phyloP scores from a whole-genome alignment of 371 early-diverging fungal species.

The Coemansia sp. region DNA sequence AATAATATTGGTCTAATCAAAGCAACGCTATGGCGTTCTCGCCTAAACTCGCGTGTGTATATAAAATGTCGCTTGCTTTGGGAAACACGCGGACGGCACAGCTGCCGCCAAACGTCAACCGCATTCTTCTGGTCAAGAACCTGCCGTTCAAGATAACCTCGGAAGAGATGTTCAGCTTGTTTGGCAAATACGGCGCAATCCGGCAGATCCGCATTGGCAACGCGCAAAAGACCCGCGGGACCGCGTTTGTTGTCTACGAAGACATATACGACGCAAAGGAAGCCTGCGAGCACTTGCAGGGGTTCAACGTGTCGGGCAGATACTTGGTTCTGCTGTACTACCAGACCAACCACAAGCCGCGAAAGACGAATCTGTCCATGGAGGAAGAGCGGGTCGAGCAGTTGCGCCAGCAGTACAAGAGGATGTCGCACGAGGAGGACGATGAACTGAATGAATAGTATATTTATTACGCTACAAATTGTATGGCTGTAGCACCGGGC shows the following conservation, averaged over 20 bases:
- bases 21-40: background rate
- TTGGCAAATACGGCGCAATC: constrained; percentile 96
- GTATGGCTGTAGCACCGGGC: constrained; percentile 22
- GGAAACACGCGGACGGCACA: constrained; percentile 59
- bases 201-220: constrained; percentile 92
- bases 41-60: background rate
- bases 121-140: constrained; percentile 88
- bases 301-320: constrained; percentile 94
- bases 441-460: background rate
- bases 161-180: constrained; percentile 95
- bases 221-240: constrained; percentile 84
- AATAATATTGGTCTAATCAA: background rate
- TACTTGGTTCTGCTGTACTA: constrained; percentile 94
- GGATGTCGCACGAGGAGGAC: background rate
- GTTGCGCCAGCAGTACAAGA: constrained; percentile 52
- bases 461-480: constrained; percentile 27
- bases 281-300: constrained; percentile 93
- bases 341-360: constrained; percentile 77
- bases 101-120: constrained; percentile 90
- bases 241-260: constrained; percentile 95
- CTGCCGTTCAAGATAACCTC: constrained; percentile 93
- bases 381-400: constrained; percentile 84
- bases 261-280: constrained; percentile 97
- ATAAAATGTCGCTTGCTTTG: constrained; percentile 31
- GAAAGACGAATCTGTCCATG: constrained; percentile 78